Evolutionary conservation across 768 basidiomycete species (phyloP), one percentile per base, ranked within the genome.

Genomic region (Suillus placidus): DNA sequence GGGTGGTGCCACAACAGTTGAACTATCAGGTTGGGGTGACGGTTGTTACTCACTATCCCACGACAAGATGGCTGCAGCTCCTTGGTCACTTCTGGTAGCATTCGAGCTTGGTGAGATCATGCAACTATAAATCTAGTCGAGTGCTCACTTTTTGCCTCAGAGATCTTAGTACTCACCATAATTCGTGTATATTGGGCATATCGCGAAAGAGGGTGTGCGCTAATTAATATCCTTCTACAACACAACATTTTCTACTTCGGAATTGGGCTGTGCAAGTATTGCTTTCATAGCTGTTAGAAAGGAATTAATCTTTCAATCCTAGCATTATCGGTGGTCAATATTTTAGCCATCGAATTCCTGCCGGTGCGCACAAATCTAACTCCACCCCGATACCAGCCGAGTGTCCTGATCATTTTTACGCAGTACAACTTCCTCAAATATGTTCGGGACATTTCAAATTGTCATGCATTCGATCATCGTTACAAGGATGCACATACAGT

Each of bases 41-140:
- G 54, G 54, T 35, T 55, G 54, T 35, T 55, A 35, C 20, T 55
- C 54, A n/a, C 54, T 35, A 34, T 7, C 54, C 12, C 20, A 6
- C 20, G 10, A n/a, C 34, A 55, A n/a, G 20, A 7, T 55, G 34
- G 12, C 34, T 35, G 54, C 20, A n/a, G 12, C 6, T 55, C 54
- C 54, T 55, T 55, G 54, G 54, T 8, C 54, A 55, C 54, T 55
- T 35, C 54, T 55, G 54, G 54, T 55, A 35, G 34, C 34, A 35
- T 55, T 55, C 34, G 54, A 55, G 20, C 6, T 55, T n/a, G 54
- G 54, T 55, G 34, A 55, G 54, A 55, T 55, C 54, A 12, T 20
- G 20, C n/a, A 35, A 20, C 34, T 55, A 55, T 35, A n/a, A n/a
- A n/a, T 55, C 1, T 13, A 6, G 54, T 37, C 20, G 10, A n/a